phyloP scores from a whole-genome alignment of 2,329 filamentous ascomycete species.

The Aureobasidium uvarum region DNA sequence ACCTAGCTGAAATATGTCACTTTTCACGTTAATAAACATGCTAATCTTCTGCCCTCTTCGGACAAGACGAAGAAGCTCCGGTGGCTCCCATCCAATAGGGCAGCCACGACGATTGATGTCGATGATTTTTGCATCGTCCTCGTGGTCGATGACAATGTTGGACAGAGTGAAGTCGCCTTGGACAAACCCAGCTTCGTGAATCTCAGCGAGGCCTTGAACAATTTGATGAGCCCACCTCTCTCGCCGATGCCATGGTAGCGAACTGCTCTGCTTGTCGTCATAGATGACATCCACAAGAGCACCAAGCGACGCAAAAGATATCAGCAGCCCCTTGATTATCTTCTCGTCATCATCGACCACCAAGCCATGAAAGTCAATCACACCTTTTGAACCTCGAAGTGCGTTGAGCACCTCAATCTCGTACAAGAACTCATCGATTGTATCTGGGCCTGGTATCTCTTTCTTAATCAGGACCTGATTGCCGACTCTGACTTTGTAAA shows the following conservation, averaged over 20 bases:
- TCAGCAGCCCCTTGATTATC: conserved; percentile 81
- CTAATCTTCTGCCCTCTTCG: conserved; percentile 85
- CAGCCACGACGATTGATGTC: conserved; percentile 98
- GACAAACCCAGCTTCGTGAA: conserved; percentile 94
- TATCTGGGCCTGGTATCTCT: conserved; percentile 93
- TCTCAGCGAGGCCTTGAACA: conserved; percentile 81
- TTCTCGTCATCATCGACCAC: conserved; percentile 75
- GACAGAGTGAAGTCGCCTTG: conserved; percentile 97
- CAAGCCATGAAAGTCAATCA: conserved; percentile 84
- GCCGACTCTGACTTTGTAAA: conserved; percentile 81
- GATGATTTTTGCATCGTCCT: conserved; percentile 90
- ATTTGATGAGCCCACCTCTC: conserved; percentile 92
- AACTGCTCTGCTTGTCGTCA: conserved; percentile 60
- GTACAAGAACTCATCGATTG: conserved; percentile 94
- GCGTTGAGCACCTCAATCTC: conserved; percentile 92
- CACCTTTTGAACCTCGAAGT: conserved; percentile 67
- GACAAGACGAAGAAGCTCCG: conserved; percentile 81
- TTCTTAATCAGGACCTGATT: conserved; percentile 83
- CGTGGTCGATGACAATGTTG: conserved; percentile 87
- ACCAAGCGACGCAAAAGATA: conserved; percentile 81
- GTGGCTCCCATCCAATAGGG: conserved; percentile 95
- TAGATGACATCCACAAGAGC: conserved; percentile 89
- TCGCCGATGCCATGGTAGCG: conserved; percentile 66
- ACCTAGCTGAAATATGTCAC: conserved; percentile 90
- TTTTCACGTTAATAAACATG: conserved; percentile 98